phyloP scores from a whole-genome alignment of 495 filamentous ascomycete species.

The Penicillium robsamsonii region DNA sequence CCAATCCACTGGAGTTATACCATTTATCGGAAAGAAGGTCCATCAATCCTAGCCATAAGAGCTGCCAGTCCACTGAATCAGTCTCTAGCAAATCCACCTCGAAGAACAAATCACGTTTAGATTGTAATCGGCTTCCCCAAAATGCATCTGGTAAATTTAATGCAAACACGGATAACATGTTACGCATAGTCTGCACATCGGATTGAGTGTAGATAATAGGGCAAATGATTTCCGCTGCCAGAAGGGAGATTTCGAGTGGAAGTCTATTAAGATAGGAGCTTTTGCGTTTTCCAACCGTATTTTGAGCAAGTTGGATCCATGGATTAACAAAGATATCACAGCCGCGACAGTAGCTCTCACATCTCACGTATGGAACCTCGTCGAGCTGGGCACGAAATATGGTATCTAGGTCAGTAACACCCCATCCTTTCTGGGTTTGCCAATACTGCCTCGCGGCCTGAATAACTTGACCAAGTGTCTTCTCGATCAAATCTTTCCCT shows the following conservation, averaged over 20 bases:
- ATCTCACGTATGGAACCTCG: not conserved
- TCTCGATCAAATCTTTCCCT: slow-evolving; percentile 10
- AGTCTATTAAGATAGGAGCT: not conserved
- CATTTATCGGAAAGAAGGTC: slow-evolving; percentile 5
- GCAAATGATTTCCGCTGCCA: slow-evolving; percentile 6
- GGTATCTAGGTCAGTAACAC: not conserved
- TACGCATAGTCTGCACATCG: slow-evolving; percentile 6
- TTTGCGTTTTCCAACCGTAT: not conserved
- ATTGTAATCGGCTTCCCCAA: slow-evolving; percentile 2
- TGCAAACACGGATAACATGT: slow-evolving; percentile 9
- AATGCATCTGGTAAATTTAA: slow-evolving; percentile 7
- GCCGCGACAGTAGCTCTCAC: not conserved
- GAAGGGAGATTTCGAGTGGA: slow-evolving; percentile 10
- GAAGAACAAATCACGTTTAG: slow-evolving; percentile 2
- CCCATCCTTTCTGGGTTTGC: not conserved
- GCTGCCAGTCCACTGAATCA: slow-evolving; percentile 5
- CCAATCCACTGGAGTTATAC: slow-evolving; percentile 6
- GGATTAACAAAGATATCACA: slow-evolving; percentile 9
- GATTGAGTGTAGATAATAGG: slow-evolving; percentile 9
- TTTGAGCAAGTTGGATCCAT: slow-evolving; percentile 6
- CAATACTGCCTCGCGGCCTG: slow-evolving; percentile 4
- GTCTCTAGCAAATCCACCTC: slow-evolving; percentile 1
- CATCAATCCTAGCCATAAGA: slow-evolving; percentile 5
- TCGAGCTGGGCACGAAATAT: not conserved
- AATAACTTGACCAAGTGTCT: slow-evolving; percentile 6